Conservation (phyloP, 106 monocot genomes). For the Dioscorea dumetorum region DNA sequence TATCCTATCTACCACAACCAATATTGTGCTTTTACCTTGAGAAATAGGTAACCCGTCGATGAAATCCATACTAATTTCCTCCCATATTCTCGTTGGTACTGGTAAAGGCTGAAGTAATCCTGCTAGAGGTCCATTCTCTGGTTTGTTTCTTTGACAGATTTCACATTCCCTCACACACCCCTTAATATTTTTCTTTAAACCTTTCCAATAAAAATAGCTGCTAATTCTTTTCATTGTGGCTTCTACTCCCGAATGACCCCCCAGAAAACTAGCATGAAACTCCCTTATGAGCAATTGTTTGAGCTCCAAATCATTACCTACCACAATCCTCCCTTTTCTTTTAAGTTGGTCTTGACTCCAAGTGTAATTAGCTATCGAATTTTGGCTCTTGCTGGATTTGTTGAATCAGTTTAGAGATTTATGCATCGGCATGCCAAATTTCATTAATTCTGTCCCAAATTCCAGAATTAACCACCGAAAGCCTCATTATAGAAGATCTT, state of each 20-base stretch:
- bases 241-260: no score
- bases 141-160: neutral
- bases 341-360: neutral
- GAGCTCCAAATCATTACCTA: neutral
- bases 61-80: slow-evolving; percentile 10
- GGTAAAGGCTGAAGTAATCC: slow-evolving; percentile 7
- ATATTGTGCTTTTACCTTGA: neutral
- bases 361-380: neutral
- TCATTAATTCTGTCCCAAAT: no score
- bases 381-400: neutral
- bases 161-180: neutral
- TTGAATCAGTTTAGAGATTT: neutral
- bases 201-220: no score
- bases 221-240: no score
- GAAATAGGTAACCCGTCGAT: slow-evolving; percentile 3
- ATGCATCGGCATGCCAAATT: neutral
- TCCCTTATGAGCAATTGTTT: neutral
- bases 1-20: slow-evolving; percentile 7
- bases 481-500: no score
- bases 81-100: neutral
- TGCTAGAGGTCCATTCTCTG: neutral
- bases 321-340: neutral
- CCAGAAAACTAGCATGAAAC: neutral
- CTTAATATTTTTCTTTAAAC: neutral
- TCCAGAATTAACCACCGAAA: no score